Evolutionary conservation across 2,329 filamentous ascomycete species (phyloP).

Genomic region (Hypoxylon sp.): DNA sequence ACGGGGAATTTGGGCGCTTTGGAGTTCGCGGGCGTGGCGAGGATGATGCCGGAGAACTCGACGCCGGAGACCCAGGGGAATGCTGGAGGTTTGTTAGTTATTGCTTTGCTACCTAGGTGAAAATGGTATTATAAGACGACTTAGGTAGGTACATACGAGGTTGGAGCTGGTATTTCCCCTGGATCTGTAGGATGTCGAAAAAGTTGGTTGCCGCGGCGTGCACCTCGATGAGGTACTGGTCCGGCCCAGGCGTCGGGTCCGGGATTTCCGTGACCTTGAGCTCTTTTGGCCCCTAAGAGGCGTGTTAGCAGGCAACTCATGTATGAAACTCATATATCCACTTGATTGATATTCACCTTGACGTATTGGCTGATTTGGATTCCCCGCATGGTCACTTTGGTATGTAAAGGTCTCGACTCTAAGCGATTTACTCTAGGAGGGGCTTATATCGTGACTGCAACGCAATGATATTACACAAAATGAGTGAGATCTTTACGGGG

Average conservation of each 20-base stretch:
- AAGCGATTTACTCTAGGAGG: background rate
- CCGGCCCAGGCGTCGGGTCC: constrained; percentile 77
- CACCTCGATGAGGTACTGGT: constrained; percentile 89
- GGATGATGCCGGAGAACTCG: constrained; percentile 87
- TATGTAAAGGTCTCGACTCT: background rate
- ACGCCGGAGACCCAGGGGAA: constrained; percentile 90
- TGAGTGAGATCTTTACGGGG: background rate
- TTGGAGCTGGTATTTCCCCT: constrained; percentile 95
- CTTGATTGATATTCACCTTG: constrained; percentile 66
- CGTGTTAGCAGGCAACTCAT: constrained; percentile 11
- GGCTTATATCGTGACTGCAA: background rate
- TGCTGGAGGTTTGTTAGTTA: constrained; percentile 57
- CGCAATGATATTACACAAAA: background rate
- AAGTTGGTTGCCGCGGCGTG: constrained; percentile 94
- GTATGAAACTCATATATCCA: too few relatives aligned
- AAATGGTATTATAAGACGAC: background rate
- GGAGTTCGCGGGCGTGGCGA: constrained; percentile 72
- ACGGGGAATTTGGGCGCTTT: constrained; percentile 74
- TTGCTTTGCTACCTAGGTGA: background rate
- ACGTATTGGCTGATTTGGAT: constrained; percentile 83
- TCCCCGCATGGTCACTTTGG: constrained; percentile 74
- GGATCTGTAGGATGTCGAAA: constrained; percentile 96
- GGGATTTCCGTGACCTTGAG: constrained; percentile 82
- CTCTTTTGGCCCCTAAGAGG: constrained; percentile 78
- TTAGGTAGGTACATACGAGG: constrained; percentile 66